Evolutionary conservation across 176 grass and related monocot genomes (phyloP).

Genomic region (Rhynchospora tenuis): DNA sequence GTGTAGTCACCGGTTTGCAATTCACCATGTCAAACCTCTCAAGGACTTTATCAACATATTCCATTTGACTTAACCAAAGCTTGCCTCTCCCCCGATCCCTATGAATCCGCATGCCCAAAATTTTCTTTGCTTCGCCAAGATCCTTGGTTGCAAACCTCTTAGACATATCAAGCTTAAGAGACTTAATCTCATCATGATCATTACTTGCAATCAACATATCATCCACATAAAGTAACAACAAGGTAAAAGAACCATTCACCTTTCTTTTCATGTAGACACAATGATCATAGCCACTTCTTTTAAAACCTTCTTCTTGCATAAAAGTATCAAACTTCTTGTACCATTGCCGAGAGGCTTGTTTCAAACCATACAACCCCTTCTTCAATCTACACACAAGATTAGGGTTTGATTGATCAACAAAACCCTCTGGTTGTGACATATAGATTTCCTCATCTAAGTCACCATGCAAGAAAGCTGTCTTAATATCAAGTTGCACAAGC

Average conservation of each 20-base stretch:
- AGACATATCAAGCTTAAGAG: background rate
- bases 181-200: background rate
- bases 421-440: too few relatives aligned
- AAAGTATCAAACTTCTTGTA: slow-evolving; percentile 2
- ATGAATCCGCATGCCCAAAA: background rate
- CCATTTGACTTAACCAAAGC: background rate
- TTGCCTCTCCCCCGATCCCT: background rate
- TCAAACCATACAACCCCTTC: background rate
- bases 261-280: background rate
- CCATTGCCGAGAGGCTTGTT: background rate
- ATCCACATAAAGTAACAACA: background rate
- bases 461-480: too few relatives aligned
- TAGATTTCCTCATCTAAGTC: too few relatives aligned
- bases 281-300: background rate
- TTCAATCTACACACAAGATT: slow-evolving; percentile 2
- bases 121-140: too few relatives aligned
- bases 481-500: too few relatives aligned
- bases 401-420: too few relatives aligned
- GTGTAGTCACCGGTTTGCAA: background rate
- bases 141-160: too few relatives aligned
- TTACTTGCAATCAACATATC: background rate
- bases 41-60: slow-evolving; percentile 8
- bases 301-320: background rate
- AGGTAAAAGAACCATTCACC: background rate
- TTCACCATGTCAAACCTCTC: slow-evolving; percentile 4